Evolutionary conservation across 2,329 filamentous ascomycete genomes (phyloP).

Genomic region (Aspergillus ustus): DNA sequence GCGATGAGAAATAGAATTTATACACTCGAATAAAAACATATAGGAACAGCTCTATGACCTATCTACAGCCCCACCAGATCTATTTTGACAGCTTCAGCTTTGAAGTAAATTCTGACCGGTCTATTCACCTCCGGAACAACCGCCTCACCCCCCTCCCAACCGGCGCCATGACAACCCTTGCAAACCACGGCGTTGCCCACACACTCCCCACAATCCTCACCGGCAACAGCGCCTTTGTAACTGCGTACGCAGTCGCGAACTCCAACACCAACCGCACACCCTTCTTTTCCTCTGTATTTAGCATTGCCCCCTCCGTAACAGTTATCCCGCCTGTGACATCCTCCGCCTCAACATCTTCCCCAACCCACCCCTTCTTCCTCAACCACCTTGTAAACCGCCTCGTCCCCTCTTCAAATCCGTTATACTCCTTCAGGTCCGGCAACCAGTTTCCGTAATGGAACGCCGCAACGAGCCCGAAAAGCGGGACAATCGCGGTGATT

Average conservation of each 20-base stretch:
- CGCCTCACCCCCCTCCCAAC: slow-evolving; percentile 45
- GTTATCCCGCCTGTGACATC: slow-evolving; percentile 38
- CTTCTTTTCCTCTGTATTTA: slow-evolving; percentile 33
- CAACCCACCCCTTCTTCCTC: slow-evolving; percentile 78
- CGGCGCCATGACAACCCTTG: slow-evolving; percentile 64
- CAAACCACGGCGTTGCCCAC: slow-evolving; percentile 93
- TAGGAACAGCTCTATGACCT: neutral
- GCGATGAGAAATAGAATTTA: slow-evolving; percentile 14
- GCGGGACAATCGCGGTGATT: slow-evolving; percentile 80
- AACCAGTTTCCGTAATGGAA: slow-evolving; percentile 83
- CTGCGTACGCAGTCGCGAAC: slow-evolving; percentile 85
- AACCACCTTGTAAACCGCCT: slow-evolving; percentile 78
- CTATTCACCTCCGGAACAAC: slow-evolving; percentile 42
- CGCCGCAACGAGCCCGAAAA: slow-evolving; percentile 72
- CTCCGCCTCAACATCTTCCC: slow-evolving; percentile 42
- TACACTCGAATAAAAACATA: slow-evolving; percentile 13
- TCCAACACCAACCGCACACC: slow-evolving; percentile 63
- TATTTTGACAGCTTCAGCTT: neutral
- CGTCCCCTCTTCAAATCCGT: slow-evolving; percentile 63
- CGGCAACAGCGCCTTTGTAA: slow-evolving; percentile 85
- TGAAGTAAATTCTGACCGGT: neutral
- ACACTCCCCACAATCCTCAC: slow-evolving; percentile 76
- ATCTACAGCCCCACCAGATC: neutral
- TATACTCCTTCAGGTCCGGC: slow-evolving; percentile 56
- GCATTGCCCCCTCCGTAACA: slow-evolving; percentile 6